A percentile compares a stretch with the other conserved stretches of the same genome.
Conservation (phyloP, 352 stramenopile genomes). For the Hyaloperonospora arabidopsidis region DNA sequence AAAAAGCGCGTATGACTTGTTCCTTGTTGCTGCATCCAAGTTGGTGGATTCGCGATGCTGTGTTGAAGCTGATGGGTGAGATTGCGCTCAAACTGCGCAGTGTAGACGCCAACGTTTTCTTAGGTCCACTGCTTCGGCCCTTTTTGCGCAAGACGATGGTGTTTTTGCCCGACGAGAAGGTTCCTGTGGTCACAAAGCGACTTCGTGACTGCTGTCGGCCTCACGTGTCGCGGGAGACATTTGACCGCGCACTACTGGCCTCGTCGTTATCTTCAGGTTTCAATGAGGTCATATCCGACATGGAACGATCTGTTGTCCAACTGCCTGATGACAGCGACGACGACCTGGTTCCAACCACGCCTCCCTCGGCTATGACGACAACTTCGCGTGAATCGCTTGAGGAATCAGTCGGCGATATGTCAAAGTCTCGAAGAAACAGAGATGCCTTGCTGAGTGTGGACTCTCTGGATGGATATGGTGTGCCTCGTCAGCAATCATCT, state of each 20-base stretch:
- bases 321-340: conserved; percentile 28
- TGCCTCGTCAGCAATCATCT: conserved; percentile 28
- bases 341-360: conserved; percentile 14
- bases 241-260: conserved; percentile 70
- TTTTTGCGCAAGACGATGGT: conserved; percentile 86
- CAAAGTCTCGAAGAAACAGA: conserved; percentile 21
- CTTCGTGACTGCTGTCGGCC: conserved; percentile 55
- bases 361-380: conserved; percentile 16
- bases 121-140: conserved; percentile 80
- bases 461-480: conserved; percentile 52
- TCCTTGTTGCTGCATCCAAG: conserved; percentile 83
- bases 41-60: conserved; percentile 84
- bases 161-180: conserved; percentile 57
- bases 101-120: conserved; percentile 89
- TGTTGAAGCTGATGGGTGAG: conserved; percentile 80
- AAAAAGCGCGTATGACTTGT: conserved; percentile 79
- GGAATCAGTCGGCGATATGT: conserved; percentile 18
- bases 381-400: conserved; percentile 28
- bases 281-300: conserved; percentile 46
- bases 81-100: conserved; percentile 82
- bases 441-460: conserved; percentile 60
- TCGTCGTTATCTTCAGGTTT: conserved; percentile 43
- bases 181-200: conserved; percentile 43
- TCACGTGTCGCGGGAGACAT: conserved; percentile 77
- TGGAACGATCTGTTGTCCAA: conserved; percentile 36